phyloP scores from a whole-genome alignment of 768 basidiomycete genomes.

The Suillus ampliporus region DNA sequence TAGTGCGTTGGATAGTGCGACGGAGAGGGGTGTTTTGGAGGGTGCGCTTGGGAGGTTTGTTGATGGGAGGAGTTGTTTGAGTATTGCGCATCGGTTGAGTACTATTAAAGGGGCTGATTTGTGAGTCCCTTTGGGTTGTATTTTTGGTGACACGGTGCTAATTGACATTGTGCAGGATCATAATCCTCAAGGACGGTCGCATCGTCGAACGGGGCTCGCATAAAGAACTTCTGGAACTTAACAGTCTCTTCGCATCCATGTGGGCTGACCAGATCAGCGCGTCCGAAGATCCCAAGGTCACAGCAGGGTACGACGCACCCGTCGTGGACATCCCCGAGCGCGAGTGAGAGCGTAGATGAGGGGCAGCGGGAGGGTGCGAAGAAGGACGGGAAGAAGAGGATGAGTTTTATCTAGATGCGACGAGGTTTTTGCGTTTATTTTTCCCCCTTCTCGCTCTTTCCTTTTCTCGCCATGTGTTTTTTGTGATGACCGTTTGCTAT shows the following conservation, averaged over 20 bases:
- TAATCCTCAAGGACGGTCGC: conserved; percentile 90
- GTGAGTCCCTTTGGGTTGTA: conserved; percentile 47
- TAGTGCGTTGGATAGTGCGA: conserved; percentile 87
- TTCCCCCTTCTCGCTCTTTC: conserved; percentile 6
- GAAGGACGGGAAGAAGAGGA: conserved; percentile 61
- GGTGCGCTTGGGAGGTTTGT: conserved; percentile 31
- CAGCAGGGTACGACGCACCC: conserved; percentile 35
- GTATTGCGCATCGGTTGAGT: conserved; percentile 30
- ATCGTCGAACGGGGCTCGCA: conserved; percentile 85
- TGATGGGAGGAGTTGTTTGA: conserved; percentile 33
- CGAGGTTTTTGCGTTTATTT: conserved; percentile 7
- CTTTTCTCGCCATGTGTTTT: not conserved
- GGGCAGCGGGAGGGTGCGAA: conserved; percentile 42
- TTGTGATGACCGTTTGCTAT: not conserved
- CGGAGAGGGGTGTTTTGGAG: conserved; percentile 89
- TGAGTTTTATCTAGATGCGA: conserved; percentile 55
- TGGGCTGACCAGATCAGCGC: conserved; percentile 86
- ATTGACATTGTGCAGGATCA: conserved; percentile 60
- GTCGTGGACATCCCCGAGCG: conserved; percentile 23
- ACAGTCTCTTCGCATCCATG: conserved; percentile 82
- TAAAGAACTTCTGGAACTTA: conserved; percentile 71
- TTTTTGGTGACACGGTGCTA: not conserved
- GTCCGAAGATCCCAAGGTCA: conserved; percentile 31
- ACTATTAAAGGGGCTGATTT: conserved; percentile 64
- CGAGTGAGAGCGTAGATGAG: conserved; percentile 43